Percentiles rank a stretch among this genome's conserved stretches.
Conservation (phyloP, 805 yeast genomes). For the Candida montana region DNA sequence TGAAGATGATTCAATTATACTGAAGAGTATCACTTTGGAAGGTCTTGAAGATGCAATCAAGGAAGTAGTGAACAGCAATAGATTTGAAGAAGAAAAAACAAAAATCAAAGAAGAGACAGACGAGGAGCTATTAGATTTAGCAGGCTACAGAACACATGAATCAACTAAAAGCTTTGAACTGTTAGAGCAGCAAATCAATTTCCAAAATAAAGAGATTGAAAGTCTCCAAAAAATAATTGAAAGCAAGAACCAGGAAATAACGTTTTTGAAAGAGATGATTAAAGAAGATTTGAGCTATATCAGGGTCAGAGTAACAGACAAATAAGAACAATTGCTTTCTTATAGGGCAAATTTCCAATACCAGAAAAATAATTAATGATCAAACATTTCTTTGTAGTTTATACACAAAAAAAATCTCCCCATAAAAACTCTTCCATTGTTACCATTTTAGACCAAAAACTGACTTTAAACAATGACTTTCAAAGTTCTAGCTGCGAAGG, state of each 20-base stretch:
- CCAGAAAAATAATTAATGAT: too few species aligned
- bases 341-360: too few species aligned
- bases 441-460: background rate
- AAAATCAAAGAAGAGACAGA: background rate
- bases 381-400: too few species aligned
- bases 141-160: conserved; percentile 11
- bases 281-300: conserved; percentile 23
- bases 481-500: conserved; percentile 39
- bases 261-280: conserved; percentile 19
- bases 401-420: background rate
- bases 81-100: background rate
- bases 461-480: conserved; percentile 19
- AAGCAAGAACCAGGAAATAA: conserved; percentile 19
- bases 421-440: background rate
- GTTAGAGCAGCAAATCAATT: conserved; percentile 10
- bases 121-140: conserved; percentile 17
- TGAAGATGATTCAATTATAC: conserved; percentile 2
- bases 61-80: conserved; percentile 12
- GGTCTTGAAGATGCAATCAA: conserved; percentile 15
- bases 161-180: background rate
- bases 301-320: conserved; percentile 16
- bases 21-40: conserved; percentile 14
- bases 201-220: conserved; percentile 6
- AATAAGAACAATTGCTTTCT: too few species aligned
- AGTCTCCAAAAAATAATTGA: conserved; percentile 7